Conservation (phyloP, 2,329 filamentous ascomycete genomes). For the Beauveria caledonica region DNA sequence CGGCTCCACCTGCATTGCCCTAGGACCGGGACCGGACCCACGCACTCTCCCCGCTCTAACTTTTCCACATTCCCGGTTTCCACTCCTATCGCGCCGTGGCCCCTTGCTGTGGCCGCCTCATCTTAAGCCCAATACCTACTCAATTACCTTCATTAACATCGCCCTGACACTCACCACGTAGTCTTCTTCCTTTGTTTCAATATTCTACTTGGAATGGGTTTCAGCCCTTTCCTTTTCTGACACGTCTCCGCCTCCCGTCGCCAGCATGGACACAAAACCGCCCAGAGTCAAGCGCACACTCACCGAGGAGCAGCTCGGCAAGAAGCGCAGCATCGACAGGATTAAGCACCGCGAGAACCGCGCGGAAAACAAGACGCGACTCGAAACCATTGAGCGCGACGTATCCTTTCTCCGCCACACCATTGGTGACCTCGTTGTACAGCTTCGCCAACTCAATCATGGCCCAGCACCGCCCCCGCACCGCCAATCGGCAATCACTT, state of each 20-base stretch:
- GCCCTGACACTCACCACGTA: too few species aligned
- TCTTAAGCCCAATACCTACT: too few species aligned
- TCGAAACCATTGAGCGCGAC: slow-evolving; percentile 21
- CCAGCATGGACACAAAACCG: not conserved
- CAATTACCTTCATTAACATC: too few species aligned
- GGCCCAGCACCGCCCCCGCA: not conserved
- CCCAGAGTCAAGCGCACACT: slow-evolving; percentile 12
- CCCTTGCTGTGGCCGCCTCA: too few species aligned
- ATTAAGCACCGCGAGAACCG: slow-evolving; percentile 21
- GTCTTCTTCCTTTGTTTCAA: too few species aligned
- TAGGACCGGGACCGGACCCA: not conserved
- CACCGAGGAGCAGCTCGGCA: slow-evolving; percentile 19
- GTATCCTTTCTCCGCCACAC: slow-evolving; percentile 17
- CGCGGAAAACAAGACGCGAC: slow-evolving; percentile 18
- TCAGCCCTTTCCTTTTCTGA: not conserved
- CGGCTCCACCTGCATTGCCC: not conserved
- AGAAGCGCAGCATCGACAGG: slow-evolving; percentile 19
- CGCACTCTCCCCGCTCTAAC: too few species aligned
- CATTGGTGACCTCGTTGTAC: slow-evolving; percentile 16
- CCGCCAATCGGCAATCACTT: not conserved
- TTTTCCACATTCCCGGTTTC: too few species aligned
- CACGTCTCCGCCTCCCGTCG: not conserved
- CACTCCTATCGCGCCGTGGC: too few species aligned
- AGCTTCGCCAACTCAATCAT: slow-evolving; percentile 11
- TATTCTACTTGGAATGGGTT: too few species aligned